These are phyloP conservation scores for Danielia reshetovae DNA, from an alignment of 805 yeast species.

Conservation along the genomic window DNA sequence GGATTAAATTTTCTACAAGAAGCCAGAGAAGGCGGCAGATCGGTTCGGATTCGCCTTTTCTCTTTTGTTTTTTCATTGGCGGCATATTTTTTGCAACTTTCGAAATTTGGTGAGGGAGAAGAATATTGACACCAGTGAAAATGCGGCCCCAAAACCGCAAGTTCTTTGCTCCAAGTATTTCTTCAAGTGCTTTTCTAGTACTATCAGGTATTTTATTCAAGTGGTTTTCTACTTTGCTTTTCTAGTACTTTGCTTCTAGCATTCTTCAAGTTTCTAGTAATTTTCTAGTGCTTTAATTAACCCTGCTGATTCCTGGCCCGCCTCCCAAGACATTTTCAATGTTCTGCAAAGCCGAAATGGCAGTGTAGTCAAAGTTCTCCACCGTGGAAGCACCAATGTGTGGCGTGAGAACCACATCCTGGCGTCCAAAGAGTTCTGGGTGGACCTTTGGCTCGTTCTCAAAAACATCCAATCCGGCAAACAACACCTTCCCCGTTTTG, in stretches of 20 bases:
- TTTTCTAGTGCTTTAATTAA: slow-evolving; percentile 11
- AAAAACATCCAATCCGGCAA: slow-evolving; percentile 73
- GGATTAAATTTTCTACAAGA: slow-evolving; percentile 1
- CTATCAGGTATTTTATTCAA: no score
- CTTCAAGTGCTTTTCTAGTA: no score
- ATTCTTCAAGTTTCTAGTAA: no score
- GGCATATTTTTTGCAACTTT: no score
- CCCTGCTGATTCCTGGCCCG: slow-evolving; percentile 19
- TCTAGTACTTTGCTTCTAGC: no score
- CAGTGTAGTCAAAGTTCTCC: slow-evolving; percentile 47
- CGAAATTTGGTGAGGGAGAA: no score
- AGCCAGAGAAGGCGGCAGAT: neutral
- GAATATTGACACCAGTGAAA: no score
- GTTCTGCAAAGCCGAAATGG: slow-evolving; percentile 51
- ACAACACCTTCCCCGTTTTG: slow-evolving; percentile 52
- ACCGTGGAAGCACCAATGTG: slow-evolving; percentile 57
- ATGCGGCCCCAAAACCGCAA: no score
- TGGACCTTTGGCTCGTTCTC: slow-evolving; percentile 59
- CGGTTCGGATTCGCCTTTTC: no score
- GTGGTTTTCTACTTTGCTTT: no score
- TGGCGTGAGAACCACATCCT: slow-evolving; percentile 65
- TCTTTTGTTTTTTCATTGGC: no score
- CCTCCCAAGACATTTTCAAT: slow-evolving; percentile 44
- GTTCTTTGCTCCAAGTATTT: no score
- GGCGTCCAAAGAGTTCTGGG: slow-evolving; percentile 46